Base-by-base conservation (phyloP, 2,329 filamentous ascomycete genomes). In the Aspergillus alliaceus region DNA sequence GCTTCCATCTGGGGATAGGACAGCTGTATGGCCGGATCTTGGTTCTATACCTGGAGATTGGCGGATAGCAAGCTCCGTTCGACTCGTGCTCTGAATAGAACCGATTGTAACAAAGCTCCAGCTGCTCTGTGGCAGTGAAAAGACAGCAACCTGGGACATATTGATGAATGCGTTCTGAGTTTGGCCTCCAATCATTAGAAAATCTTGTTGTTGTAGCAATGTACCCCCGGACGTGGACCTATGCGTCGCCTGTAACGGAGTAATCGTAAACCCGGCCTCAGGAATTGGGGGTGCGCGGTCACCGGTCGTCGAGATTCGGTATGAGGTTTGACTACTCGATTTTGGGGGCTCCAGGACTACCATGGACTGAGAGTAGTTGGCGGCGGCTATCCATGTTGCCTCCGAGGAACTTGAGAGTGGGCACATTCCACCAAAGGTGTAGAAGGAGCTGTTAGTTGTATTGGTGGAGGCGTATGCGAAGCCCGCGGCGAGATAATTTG, bases 361-460 rank as follows among this genome's bases (percentile, higher is more conserved):
- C 89, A 96, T 93, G 20, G 82, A 78, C 68, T 91, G 91, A 2
- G 91, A 93, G 73, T 96, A 98, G 39, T 86, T 84, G 11, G 89
- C 91, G 9, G 80, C 73, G 2, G 83, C 82, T 59, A 90, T 84
- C 88, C 91, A 92, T 29, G 80, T 79, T 6, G 76, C 68, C 18
- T 74, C 69, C 20, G 77, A 73, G n/a, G 72, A 69, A 7, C 72
- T 73, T 2, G 68, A 64, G 25, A 70, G 74, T 4, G 89, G 88
- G 67, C 93, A 98, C 91, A 97, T 96, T 64, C 93, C 93, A 34
- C 92, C 93, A 73, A 96, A 97, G 6, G 88, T 78, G 69, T 92
- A 96, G 42, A 75, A 62, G 37, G 69, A 62, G 53, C 59, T 64
- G 82, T 84, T 35, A 80, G 80, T 47, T 85, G 77, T 34, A 80